Evolutionary conservation across 75 land plant genomes (phyloP), one percentile per base, ranked within the genome.

Genomic region (Larix kaempferi): DNA sequence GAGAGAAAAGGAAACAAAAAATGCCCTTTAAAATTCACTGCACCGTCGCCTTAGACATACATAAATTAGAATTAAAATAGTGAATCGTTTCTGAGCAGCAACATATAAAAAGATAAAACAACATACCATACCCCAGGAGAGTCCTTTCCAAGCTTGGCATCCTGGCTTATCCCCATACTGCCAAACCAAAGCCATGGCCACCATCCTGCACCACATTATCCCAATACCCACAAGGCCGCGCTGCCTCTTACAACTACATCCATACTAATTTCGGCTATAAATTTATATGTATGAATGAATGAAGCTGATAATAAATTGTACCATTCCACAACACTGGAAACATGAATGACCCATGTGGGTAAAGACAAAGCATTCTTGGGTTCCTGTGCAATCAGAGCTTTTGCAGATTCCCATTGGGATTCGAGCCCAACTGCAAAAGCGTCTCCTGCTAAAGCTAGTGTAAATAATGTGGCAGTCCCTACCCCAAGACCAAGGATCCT

Each of bases 121-220:
- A 19, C 84, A 79, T 81, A 97, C 99, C 99, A 98, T 98, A 37
- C 98, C 99, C 99, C 98, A 98, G 17, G 99, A 89, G 22, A 98
- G 94, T 8, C 99, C 98, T 81, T 95, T 98, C 99, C 99, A 98
- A 37, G 98, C 82, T 59, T 89, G 84, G 82, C 63, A 85, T 17
- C 92, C 93, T 33, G 98, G 85, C 56, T 84, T 86, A 78, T 93
- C 94, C 26, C 99, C 99, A 76, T 93, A 98, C 71, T 89, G 78
- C 99, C 99, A 98, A 55, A 95, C 99, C 84, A 98, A 82, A 78
- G 79, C 88, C 99, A 98, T 98, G 39, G 99, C 98, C 49, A 83
- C 82, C 44, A 90, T 74, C 99, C 99, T 97, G 87, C 74, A 25
- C 55, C 44, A 76, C 29, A 12, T 23, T 61, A 72, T 39, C 29